phyloP scores from a whole-genome alignment of 805 yeast genomes.

The Ogataea minuta region DNA sequence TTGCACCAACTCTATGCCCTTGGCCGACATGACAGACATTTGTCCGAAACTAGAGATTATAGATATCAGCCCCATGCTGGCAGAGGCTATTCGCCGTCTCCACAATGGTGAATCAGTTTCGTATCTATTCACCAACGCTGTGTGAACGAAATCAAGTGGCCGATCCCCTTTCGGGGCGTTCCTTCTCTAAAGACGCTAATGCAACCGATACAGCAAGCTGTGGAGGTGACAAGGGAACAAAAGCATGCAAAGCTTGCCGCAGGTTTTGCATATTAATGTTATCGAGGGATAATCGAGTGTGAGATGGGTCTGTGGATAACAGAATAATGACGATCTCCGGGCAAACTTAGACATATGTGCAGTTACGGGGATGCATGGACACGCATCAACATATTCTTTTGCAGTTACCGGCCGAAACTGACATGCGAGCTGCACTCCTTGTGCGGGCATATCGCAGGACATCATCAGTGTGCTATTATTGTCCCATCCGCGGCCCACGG shows the following conservation, averaged over 20 bases:
- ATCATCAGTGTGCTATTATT: no score
- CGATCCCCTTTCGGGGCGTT: neutral
- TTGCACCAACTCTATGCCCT: constrained; percentile 92
- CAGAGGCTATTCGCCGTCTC: constrained; percentile 90
- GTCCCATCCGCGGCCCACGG: no score
- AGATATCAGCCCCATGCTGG: constrained; percentile 82
- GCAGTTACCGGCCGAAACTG: constrained; percentile 3
- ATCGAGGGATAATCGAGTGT: no score
- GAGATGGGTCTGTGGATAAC: no score
- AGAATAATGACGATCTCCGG: no score
- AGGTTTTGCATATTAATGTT: neutral
- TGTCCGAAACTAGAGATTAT: constrained; percentile 75
- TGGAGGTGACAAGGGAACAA: neutral
- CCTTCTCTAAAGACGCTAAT: neutral
- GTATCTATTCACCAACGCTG: constrained; percentile 72
- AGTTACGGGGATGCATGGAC: constrained; percentile 1
- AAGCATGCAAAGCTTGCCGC: neutral
- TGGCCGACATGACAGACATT: constrained; percentile 53
- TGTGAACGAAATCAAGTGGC: constrained; percentile 9
- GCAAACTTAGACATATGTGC: no score
- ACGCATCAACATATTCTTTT: neutral
- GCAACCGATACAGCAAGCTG: constrained; percentile 1
- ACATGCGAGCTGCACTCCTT: no score
- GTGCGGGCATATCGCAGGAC: no score
- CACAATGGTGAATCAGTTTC: constrained; percentile 97